Percentiles rank a stretch among this genome's conserved stretches.
phyloP scores from a whole-genome alignment of 2,329 filamentous ascomycete genomes.

The Lachnellula willkommii region DNA sequence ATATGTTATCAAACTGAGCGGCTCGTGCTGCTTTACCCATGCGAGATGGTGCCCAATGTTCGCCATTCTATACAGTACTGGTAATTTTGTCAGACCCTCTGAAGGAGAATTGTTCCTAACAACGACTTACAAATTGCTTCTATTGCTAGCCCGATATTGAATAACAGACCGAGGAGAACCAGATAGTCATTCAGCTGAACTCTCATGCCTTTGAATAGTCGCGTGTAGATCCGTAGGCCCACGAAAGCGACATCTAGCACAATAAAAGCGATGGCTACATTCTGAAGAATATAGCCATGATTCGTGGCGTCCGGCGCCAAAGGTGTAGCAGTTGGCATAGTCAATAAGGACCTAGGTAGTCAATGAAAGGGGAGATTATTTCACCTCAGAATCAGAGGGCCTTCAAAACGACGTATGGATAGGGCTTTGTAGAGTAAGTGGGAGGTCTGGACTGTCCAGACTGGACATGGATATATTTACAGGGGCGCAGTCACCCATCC shows the following conservation, averaged over 20 bases:
- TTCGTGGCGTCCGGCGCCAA: not conserved
- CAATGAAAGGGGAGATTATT: too few species aligned
- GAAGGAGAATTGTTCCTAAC: not conserved
- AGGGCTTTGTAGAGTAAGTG: too few species aligned
- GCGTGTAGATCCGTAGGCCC: not conserved
- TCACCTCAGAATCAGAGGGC: too few species aligned
- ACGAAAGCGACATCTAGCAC: not conserved
- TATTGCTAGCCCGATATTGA: not conserved
- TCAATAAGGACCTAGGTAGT: not conserved
- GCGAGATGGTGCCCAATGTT: not conserved
- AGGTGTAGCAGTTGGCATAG: not conserved
- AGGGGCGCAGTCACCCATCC: too few species aligned
- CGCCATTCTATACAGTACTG: not conserved
- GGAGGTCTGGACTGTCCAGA: too few species aligned
- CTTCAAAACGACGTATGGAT: too few species aligned
- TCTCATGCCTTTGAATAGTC: not conserved
- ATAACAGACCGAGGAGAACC: not conserved
- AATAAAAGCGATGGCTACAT: constrained; percentile 1
- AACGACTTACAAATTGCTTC: not conserved
- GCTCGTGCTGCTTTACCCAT: not conserved
- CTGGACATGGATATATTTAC: too few species aligned
- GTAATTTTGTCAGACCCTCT: not conserved
- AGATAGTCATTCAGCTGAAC: not conserved
- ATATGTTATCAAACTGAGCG: not conserved
- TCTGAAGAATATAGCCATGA: not conserved